Evolutionary conservation across 1,284 basidiomycete species (phyloP).

Genomic region (Rhodofomes roseus): DNA sequence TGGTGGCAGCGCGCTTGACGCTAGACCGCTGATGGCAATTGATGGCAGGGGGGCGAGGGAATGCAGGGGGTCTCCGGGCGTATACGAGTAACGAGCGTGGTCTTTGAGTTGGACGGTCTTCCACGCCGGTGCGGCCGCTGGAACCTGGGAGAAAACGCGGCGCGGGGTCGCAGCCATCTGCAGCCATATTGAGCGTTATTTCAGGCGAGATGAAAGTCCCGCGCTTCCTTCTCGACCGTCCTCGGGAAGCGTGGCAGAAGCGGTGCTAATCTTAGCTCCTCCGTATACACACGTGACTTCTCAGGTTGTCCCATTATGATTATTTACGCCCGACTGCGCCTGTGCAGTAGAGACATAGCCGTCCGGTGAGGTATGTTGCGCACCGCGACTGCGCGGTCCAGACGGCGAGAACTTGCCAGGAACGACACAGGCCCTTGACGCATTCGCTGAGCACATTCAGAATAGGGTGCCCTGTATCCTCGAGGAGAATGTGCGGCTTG

Average conservation of each 20-base stretch:
- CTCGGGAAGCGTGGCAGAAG: neutral
- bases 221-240: neutral
- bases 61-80: neutral
- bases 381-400: no score
- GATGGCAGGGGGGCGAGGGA: neutral
- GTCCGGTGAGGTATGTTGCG: no score
- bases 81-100: neutral
- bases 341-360: no score
- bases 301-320: neutral
- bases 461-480: no score
- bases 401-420: no score
- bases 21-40: neutral
- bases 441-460: no score
- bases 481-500: no score
- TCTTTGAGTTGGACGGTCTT: neutral
- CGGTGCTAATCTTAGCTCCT: neutral
- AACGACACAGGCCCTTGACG: no score
- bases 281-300: neutral
- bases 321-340: no score
- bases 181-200: neutral
- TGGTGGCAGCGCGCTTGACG: neutral
- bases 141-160: neutral
- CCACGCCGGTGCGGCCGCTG: neutral
- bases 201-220: neutral
- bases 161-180: neutral